Evolutionary conservation across 2,329 filamentous ascomycete genomes (phyloP), one percentile per base, ranked within the genome.

Genomic region (Neopestalotiopsis sp.): DNA sequence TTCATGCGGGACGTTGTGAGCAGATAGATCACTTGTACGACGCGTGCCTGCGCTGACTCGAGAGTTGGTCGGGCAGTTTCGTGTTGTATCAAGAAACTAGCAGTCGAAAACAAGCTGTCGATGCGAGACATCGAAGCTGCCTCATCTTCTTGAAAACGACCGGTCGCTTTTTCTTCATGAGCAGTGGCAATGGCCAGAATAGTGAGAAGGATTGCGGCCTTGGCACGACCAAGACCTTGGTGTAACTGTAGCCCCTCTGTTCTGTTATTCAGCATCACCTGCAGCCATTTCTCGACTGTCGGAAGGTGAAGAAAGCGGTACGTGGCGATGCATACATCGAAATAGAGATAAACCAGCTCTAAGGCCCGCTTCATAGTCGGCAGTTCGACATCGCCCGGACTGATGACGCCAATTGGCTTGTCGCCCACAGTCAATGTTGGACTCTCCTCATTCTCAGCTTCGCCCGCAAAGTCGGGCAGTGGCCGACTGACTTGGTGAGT

Each of bases 1-100:
- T 90, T 90, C 73, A 89, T 86, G 0, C 88, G 82, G 1, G 88
- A 88, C 0, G 88, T 88, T 4, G 84, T 85, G 0, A 90, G 79
- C 24, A 90, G 80, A 70, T 89, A 90, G 5, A 90, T 80, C 13
- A 87, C 88, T 71, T 89, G 87, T 1, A 88, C 81, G 0, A 90
- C 76, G 34, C 87, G 81, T 24, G 86, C 87, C 74, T 91, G 89
- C 0, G 88, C 87, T 0, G 86, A 87, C 53, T 89, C 86, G 1
- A 90, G 72, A 17, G 81, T 82, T 0, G 87, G 86, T 5, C 84
- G 81, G 0, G 88, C 88, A 1, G 84, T 84, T 68, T 90, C 88
- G 45, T 80, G 78, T 0, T 83, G 79, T 1, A 84, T 78, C n/a
- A 86, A 79, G 10, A 71, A 71, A 9, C 80, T 75, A 0, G 85